A percentile compares a stretch with the other conserved stretches of the same genome.
These are phyloP conservation scores for Marasmius tenuissimus DNA, from an alignment of 1,284 basidiomycete species.

Conservation along the genomic window DNA sequence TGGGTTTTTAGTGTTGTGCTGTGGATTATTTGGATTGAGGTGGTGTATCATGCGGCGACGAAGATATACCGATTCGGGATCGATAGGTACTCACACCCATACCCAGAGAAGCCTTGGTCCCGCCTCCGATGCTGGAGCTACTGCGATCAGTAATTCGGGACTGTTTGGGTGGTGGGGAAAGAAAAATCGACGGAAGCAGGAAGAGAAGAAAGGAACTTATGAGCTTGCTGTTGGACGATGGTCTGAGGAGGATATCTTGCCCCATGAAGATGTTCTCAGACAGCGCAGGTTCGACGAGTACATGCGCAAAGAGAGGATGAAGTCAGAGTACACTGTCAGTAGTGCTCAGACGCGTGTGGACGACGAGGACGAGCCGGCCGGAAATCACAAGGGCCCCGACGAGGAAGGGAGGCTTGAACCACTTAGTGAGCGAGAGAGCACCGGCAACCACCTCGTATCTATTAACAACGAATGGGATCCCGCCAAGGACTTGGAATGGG, in stretches of 20 bases:
- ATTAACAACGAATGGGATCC: constrained; percentile 4
- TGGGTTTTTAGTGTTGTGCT: constrained; percentile 55
- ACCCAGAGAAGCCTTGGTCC: constrained; percentile 1
- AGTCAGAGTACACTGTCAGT: constrained; percentile 34
- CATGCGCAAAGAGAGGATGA: constrained; percentile 24
- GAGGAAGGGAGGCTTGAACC: background rate
- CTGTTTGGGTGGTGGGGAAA: constrained; percentile 9
- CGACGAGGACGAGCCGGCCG: constrained; percentile 20
- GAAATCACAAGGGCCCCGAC: constrained; percentile 4
- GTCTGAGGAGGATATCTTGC: constrained; percentile 13
- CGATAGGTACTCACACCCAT: constrained; percentile 13
- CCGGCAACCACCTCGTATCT: background rate
- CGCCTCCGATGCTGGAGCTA: constrained; percentile 4
- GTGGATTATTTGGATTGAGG: constrained; percentile 50
- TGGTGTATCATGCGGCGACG: constrained; percentile 45
- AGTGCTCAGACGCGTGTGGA: constrained; percentile 32
- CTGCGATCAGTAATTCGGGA: background rate
- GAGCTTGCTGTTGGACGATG: constrained; percentile 20
- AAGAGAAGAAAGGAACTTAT: constrained; percentile 12
- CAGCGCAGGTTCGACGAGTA: constrained; percentile 28
- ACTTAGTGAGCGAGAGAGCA: background rate
- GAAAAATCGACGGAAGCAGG: background rate
- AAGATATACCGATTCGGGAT: constrained; percentile 20
- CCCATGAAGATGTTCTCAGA: constrained; percentile 29
- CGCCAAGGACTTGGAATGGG: background rate